Base-by-base conservation (phyloP, 2,329 filamentous ascomycete genomes). In the Colletotrichum sp. region DNA sequence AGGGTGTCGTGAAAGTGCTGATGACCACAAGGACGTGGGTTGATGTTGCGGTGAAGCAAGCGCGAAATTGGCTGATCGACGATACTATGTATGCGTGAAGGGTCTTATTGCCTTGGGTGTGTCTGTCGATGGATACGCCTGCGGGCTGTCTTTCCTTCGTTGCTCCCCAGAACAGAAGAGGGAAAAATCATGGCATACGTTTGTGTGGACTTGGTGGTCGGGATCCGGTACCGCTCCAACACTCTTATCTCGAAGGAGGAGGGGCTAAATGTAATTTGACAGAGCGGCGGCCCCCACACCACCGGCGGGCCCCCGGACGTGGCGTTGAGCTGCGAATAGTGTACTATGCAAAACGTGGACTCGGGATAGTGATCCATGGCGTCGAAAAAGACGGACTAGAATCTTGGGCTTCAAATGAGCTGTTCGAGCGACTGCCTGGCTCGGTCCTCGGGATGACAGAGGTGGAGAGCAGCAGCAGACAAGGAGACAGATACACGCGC, bases 111-210 rank as follows among this genome's bases (percentile, higher is more conserved):
- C 26, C 12, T 59, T 55, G 43, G 28, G 70, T 61, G 60, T 75
- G 75, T 72, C 75, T 77, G 72, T 64, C 72, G 75, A 75, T 71
- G 64, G n/a, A 39, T n/a, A 57, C 57, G 39, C 67, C 52, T 69
- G 55, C 66, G 48, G 66, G 26, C 24, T 68, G 39, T 21, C 55
- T 72, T 16, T 61, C 26, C 39, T 63, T 16, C 55, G 21, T 52
- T 26, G 32, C 43, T 52, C 39, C 18, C 59, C 61, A n/a, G 8
- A 43, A n/a, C 30, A 30, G 48, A 32, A 32, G 32, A 18, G 63
- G 26, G 39, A 8, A 48, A 48, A 48, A 48, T 21, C 18, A 48
- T 48, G 43, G 43, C 43, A n/a, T 48, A 24, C 48, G 18, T 59
- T 48, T 48, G 43, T 34, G 52, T 60, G 24, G n/a, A 43, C 30